Conservation (phyloP, 2,329 filamentous ascomycete species). For the Phaeosphaeriaceae sp. region DNA sequence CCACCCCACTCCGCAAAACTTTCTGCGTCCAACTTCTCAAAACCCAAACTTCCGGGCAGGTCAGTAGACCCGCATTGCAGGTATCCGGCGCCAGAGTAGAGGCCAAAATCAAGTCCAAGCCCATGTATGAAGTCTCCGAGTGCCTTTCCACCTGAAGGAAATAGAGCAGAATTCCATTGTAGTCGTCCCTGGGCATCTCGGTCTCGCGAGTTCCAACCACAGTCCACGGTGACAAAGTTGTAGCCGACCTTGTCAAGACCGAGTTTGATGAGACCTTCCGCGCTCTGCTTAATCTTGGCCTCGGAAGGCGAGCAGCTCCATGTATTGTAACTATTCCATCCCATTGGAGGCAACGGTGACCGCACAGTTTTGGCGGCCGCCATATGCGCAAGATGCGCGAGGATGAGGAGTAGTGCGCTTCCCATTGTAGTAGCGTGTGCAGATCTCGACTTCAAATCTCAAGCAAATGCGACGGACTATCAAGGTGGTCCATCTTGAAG, state of each 20-base stretch:
- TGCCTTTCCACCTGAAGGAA: conserved; percentile 59
- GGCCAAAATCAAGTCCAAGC: conserved; percentile 58
- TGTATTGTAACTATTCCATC: conserved; percentile 67
- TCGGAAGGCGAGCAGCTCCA: conserved; percentile 60
- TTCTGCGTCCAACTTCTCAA: conserved; percentile 64
- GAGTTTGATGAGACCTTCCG: conserved; percentile 60
- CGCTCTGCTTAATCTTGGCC: conserved; percentile 58
- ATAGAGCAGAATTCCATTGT: conserved; percentile 58
- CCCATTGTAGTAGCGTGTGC: background rate
- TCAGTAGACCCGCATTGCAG: conserved; percentile 53
- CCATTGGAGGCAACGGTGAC: conserved; percentile 39
- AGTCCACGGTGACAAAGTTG: conserved; percentile 63
- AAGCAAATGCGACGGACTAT: too few species aligned
- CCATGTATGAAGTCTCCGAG: conserved; percentile 59
- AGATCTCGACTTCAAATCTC: background rate
- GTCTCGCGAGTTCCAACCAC: conserved; percentile 60
- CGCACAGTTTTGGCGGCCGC: conserved; percentile 24
- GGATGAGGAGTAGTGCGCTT: background rate
- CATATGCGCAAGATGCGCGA: conserved; percentile 11
- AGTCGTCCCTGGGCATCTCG: conserved; percentile 54
- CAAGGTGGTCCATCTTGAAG: too few species aligned
- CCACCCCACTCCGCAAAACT: conserved; percentile 57
- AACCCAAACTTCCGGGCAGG: conserved; percentile 54
- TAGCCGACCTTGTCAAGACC: conserved; percentile 63
- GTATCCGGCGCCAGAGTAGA: conserved; percentile 56